These are phyloP conservation scores for Cymodocea nodosa DNA, from an alignment of 116 monocot species.

Conservation along the genomic window DNA sequence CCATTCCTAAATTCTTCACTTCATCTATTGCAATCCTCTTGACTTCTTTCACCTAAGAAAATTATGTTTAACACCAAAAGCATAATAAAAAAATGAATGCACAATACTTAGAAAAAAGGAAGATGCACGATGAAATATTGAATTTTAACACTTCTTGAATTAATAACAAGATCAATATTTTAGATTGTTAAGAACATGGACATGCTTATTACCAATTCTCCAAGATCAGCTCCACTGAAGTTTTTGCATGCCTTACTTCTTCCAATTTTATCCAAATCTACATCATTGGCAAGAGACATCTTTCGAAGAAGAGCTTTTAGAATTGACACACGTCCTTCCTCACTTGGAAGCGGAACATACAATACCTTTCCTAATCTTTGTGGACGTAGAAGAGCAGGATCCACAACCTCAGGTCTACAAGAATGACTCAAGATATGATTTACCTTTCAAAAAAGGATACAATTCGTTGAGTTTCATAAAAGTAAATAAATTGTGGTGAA, in stretches of 20 bases:
- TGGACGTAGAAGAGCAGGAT: constrained; percentile 70
- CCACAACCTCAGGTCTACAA: constrained; percentile 69
- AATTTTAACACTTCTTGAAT: neutral
- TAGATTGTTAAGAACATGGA: neutral
- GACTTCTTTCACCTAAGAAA: constrained; percentile 64
- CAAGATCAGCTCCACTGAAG: constrained; percentile 81
- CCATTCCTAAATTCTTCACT: constrained; percentile 4
- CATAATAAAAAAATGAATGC: neutral
- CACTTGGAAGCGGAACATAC: constrained; percentile 75
- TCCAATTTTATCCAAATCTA: constrained; percentile 53
- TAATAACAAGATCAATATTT: neutral
- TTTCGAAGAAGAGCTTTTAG: constrained; percentile 60
- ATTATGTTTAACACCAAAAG: neutral
- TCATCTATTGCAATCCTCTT: constrained; percentile 41
- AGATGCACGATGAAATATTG: neutral
- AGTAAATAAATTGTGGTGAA: neutral
- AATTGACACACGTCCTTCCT: constrained; percentile 58
- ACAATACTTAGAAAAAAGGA: neutral
- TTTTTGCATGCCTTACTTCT: constrained; percentile 48
- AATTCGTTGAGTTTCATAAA: neutral
- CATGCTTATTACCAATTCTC: constrained; percentile 39
- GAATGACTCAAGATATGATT: neutral
- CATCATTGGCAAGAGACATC: constrained; percentile 55
- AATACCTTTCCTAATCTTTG: constrained; percentile 79
- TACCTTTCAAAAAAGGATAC: neutral